Conservation (phyloP, 2,329 filamentous ascomycete genomes). For the Alternaria metachromatica region DNA sequence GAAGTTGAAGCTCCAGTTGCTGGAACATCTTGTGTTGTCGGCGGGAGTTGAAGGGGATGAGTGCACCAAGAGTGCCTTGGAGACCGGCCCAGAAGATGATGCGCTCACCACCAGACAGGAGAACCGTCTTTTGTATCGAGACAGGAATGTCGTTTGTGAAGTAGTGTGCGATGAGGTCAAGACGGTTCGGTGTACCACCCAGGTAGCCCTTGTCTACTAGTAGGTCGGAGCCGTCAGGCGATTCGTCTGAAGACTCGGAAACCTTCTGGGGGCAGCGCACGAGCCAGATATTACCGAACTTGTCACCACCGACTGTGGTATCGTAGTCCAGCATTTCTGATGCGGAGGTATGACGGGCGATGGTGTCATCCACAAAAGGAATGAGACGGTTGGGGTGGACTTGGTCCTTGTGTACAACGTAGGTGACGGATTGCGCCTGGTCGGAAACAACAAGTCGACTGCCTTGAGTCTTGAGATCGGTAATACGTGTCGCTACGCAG, state of each 20-base stretch:
- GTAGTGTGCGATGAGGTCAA: conserved; percentile 86
- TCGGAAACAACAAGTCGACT: conserved; percentile 92
- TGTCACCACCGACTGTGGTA: conserved; percentile 91
- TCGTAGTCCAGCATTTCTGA: conserved; percentile 98
- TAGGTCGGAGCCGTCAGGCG: conserved; percentile 88
- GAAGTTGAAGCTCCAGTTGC: conserved; percentile 85
- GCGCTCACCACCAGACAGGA: conserved; percentile 91
- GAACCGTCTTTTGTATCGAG: conserved; percentile 83
- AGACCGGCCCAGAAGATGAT: conserved; percentile 92
- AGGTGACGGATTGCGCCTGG: conserved; percentile 88
- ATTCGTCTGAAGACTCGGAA: conserved; percentile 89
- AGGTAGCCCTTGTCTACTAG: conserved; percentile 89
- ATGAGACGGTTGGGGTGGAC: conserved; percentile 85
- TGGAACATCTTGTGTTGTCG: conserved; percentile 99
- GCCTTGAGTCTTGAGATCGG: conserved; percentile 86
- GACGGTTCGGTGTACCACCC: conserved; percentile 83
- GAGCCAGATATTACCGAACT: conserved; percentile 96
- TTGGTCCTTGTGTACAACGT: conserved; percentile 85
- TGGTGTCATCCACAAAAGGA: conserved; percentile 88
- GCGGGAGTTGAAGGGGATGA: conserved; percentile 88
- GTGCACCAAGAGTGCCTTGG: conserved; percentile 90
- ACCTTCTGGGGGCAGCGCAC: conserved; percentile 85
- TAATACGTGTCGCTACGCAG: conserved; percentile 81
- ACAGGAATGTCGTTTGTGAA: conserved; percentile 93
- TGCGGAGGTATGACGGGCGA: conserved; percentile 89